Evolutionary conservation across 305 asterid genomes (phyloP).

Genomic region (Nicotiana rustica): DNA sequence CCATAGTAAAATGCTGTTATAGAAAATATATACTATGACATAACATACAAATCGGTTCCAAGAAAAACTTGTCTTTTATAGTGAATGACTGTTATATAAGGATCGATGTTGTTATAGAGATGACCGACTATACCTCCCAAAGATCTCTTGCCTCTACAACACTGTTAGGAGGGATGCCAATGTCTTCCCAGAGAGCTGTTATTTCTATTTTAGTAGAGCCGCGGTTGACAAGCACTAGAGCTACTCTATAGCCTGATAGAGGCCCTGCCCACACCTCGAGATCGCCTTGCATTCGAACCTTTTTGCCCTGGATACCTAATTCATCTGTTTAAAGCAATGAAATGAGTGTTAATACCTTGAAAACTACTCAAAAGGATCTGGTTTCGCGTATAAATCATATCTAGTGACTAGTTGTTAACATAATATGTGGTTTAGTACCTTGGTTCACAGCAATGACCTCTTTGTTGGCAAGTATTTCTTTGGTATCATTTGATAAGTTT

Average conservation of each 20-base stretch:
- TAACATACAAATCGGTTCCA: too few relatives aligned
- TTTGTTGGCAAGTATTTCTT: background rate
- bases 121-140: slow-evolving; percentile 58
- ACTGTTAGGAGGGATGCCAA: slow-evolving; percentile 60
- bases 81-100: too few relatives aligned
- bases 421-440: background rate
- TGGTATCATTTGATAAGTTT: background rate
- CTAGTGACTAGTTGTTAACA: background rate
- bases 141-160: slow-evolving; percentile 65
- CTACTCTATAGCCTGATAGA: slow-evolving; percentile 66
- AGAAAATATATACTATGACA: too few relatives aligned
- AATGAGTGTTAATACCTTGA: background rate
- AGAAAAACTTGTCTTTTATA: too few relatives aligned
- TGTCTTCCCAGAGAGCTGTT: slow-evolving; percentile 78
- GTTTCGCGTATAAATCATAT: background rate
- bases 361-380: too few relatives aligned
- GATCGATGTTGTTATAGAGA: too few relatives aligned
- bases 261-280: slow-evolving; percentile 90
- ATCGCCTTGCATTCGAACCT: slow-evolving; percentile 76
- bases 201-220: slow-evolving; percentile 43
- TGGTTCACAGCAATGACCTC: slow-evolving; percentile 27
- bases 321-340: slow-evolving; percentile 48
- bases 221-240: slow-evolving; percentile 66
- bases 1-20: too few relatives aligned
- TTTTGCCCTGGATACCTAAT: slow-evolving; percentile 74